Evolutionary conservation across 1,139 yeast genomes (phyloP), one percentile per base, ranked within the genome.

Genomic region (Kodamaea sp.): DNA sequence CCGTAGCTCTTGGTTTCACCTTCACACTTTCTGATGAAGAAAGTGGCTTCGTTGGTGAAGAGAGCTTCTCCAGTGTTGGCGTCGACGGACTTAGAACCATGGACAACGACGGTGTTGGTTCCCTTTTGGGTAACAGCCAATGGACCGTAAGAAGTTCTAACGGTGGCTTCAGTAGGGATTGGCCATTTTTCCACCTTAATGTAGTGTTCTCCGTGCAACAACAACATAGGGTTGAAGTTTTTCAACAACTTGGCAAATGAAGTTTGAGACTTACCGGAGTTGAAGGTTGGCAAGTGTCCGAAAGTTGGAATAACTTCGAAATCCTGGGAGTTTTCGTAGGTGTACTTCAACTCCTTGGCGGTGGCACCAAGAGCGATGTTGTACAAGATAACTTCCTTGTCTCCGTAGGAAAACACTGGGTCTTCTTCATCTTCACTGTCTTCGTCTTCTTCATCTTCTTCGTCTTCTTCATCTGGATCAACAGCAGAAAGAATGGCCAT

Each of bases 191-290:
- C 76, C 46, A 92, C 65, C 63, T 81, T 90, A 50, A 90, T 71
- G 62, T 85, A 92, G 61, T 92, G 97, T 66, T 92, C 98, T 44
- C 98, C 98, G 59, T 92, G 97, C 52, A 92, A 73, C 57, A 92
- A 74, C 65, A 83, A 73, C 80, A 84, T 78, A 48, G 95, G 96
- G 66, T 87, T 87, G 73, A 87, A 90, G 65, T 87, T 82, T 46
- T 82, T 84, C 52, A 87, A 80, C 37, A 82, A 63, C 40, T 68
- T 68, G 42, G 74, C 66, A 56, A 79, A 76, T 25, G 80, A 72
- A 38, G 74, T 59, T 40, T 71, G 73, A 34, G 79, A 68, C 39
- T 70, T 67, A 34, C 71, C 70, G 22, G 78, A 73, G 52, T 76
- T 67, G 61, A 70, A 70, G 20, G 76, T 63, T 29, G 96, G 94